Base-by-base conservation (phyloP, 495 filamentous ascomycete species). In the Penicillium coprophilum region DNA sequence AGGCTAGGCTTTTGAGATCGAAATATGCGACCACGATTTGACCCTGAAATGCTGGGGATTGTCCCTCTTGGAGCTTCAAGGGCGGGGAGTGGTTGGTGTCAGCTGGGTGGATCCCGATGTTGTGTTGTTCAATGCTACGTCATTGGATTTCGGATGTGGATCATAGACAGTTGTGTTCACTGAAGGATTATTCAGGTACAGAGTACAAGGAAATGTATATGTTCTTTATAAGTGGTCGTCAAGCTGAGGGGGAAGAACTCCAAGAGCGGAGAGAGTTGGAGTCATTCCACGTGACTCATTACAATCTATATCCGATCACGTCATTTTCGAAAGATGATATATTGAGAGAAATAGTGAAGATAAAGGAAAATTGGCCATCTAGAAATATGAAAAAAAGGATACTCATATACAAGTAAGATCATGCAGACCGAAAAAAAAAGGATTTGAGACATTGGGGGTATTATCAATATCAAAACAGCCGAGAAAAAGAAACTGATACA, bases 381-480 rank as follows among this genome's bases (percentile, higher is more conserved):
- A 55, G 31, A 55, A 20, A 46, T 30, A 40, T 24, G n/a, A 21
- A 39, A 48, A 52, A 46, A 38, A 38, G 15, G 34, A 38, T 39
- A 52, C 9, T 31, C 47, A 57, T 57, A 20, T 57, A 57, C 55
- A 52, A 20, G 19, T 36, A 49, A 36, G 27, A 44, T 11, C 55
- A 36, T 38, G 30, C 39, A 48, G 34, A 49, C 27, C 38, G 45
- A 41, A 32, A 50, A 21, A 41, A 34, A 44, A 31, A 30, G 30
- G 27, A 43, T 47, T 51, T 48, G 39, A 53, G 54, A 63, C 59
- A 52, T 57, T 60, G 57, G 53, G 60, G 70, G 70, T 72, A 75
- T 71, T 72, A 68, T 68, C 64, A 66, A 58, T 60, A 54, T 54
- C 52, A 71, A 75, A 56, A 70, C 67, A 72, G 68, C 69, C 64